These are phyloP conservation scores for Cladophialophora psammophila DNA, from an alignment of 2,329 filamentous ascomycete species.

Conservation along the genomic window DNA sequence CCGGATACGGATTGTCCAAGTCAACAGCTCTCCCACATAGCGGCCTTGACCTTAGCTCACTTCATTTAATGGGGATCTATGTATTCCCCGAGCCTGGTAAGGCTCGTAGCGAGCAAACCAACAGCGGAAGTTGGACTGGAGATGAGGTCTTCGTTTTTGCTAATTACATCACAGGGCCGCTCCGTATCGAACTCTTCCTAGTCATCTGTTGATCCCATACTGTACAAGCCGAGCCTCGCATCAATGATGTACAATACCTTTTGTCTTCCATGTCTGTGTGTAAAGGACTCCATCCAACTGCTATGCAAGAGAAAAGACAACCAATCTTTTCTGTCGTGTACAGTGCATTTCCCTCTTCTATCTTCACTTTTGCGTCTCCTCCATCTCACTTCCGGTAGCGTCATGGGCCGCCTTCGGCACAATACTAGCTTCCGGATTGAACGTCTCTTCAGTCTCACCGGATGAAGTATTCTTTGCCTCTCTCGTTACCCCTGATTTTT, in stretches of 20 bases:
- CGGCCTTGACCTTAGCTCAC: background rate
- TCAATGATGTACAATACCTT: slow-evolving; percentile 21
- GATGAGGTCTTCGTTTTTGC: background rate
- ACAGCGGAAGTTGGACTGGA: background rate
- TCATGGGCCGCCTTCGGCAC: slow-evolving; percentile 29
- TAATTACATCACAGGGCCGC: background rate
- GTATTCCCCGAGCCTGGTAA: background rate
- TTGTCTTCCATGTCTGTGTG: background rate
- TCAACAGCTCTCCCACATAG: slow-evolving; percentile 11
- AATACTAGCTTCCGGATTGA: slow-evolving; percentile 14
- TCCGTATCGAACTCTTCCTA: background rate
- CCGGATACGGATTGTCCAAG: background rate
- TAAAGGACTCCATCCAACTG: slow-evolving; percentile 1
- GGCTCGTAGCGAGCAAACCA: background rate
- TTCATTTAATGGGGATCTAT: background rate
- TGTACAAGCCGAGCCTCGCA: slow-evolving; percentile 14
- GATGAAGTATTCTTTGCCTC: slow-evolving; percentile 7
- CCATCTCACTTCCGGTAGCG: background rate
- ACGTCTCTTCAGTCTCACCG: background rate
- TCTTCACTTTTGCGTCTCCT: background rate
- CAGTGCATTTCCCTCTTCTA: background rate
- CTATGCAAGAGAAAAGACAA: slow-evolving; percentile 6
- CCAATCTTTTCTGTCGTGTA: background rate
- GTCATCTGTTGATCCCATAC: slow-evolving; percentile 6
- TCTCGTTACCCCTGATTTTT: slow-evolving; percentile 13